These are phyloP conservation scores for Metarhizium robertsii DNA, from an alignment of 2,329 filamentous ascomycete genomes.

Conservation along the genomic window DNA sequence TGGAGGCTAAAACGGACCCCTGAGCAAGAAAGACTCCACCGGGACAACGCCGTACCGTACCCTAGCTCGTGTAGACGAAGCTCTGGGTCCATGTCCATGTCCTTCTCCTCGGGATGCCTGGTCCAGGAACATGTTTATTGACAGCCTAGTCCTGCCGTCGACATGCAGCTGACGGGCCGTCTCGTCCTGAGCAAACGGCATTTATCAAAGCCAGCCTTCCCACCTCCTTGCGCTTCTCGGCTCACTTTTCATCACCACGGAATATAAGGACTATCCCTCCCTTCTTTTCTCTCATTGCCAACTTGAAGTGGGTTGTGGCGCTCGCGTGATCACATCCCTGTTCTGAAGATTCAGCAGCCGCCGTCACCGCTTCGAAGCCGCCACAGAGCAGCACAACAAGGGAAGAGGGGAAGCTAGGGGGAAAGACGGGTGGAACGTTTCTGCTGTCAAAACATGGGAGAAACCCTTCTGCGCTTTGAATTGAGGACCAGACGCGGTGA, in stretches of 20 bases:
- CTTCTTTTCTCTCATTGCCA: neutral
- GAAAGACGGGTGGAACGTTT: neutral
- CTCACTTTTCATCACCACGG: neutral
- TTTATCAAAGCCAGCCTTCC: neutral
- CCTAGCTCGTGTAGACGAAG: constrained; percentile 5
- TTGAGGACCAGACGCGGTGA: constrained; percentile 4
- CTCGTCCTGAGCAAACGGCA: neutral
- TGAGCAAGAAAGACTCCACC: neutral
- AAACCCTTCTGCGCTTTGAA: neutral
- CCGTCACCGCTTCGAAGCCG: constrained; percentile 1
- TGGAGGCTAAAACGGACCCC: neutral
- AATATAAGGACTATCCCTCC: neutral
- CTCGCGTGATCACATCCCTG: constrained; percentile 3
- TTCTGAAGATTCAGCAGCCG: neutral
- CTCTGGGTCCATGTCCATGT: neutral
- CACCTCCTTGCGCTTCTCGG: neutral
- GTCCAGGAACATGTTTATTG: neutral
- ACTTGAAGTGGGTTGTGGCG: neutral
- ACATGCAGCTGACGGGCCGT: neutral
- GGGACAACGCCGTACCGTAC: neutral
- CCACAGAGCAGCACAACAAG: neutral
- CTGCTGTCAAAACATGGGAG: constrained; percentile 8
- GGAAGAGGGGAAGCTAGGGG: neutral
- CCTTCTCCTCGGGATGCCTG: neutral
- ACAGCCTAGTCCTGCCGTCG: neutral